phyloP scores from a whole-genome alignment of 495 filamentous ascomycete species.

The Penicillium verhagenii region DNA sequence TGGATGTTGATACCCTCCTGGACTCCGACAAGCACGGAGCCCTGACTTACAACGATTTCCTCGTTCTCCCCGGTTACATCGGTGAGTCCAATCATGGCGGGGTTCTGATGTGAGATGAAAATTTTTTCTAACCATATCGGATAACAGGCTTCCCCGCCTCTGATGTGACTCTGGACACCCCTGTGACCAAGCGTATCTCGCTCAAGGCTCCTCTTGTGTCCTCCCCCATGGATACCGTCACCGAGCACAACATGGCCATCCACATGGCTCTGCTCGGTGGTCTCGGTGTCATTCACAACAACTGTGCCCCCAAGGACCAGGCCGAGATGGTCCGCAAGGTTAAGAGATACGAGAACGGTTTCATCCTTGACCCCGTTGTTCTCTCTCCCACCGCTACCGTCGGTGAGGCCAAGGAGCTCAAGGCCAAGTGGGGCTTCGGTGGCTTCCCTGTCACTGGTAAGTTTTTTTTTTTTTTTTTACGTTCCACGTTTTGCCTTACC shows the following conservation, averaged over 20 bases:
- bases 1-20: constrained; percentile 77
- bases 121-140: constrained; percentile 9
- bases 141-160: constrained; percentile 79
- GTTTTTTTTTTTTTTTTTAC: constrained; percentile 32
- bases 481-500: constrained; percentile 10
- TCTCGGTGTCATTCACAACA: constrained; percentile 97
- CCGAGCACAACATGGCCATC: constrained; percentile 98
- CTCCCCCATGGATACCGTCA: constrained; percentile 99
- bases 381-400: constrained; percentile 85
- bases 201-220: constrained; percentile 94
- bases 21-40: constrained; percentile 87
- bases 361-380: constrained; percentile 95
- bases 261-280: constrained; percentile 97
- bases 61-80: constrained; percentile 65
- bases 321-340: constrained; percentile 99
- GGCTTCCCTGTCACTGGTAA: constrained; percentile 98
- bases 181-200: constrained; percentile 87
- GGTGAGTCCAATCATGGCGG: constrained; percentile 40
- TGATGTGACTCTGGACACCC: constrained; percentile 83
- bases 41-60: constrained; percentile 81
- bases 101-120: constrained; percentile 1
- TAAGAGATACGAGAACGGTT: constrained; percentile 98
- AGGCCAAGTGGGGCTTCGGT: constrained; percentile 98
- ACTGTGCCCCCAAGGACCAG: constrained; percentile 91
- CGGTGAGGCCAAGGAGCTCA: constrained; percentile 84